Evolutionary conservation across 73 alveolate genomes (phyloP), one percentile per base, ranked within the genome.

Genomic region (Uronychia binucleata): DNA sequence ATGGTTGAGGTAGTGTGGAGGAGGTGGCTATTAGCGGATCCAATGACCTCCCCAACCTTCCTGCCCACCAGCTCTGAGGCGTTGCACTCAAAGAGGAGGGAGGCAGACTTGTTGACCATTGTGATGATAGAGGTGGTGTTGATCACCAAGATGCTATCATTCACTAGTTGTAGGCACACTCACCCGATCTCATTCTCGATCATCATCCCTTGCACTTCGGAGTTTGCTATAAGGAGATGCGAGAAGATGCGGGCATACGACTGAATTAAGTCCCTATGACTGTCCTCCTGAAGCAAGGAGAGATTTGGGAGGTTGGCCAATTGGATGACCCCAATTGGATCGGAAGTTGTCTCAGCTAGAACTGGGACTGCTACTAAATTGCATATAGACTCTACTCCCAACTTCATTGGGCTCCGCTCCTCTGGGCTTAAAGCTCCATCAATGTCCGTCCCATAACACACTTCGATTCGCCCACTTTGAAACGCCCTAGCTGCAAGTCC

Each of bases 61-160:
- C 32, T 35, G 1, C 81, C 81, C n/a, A 75, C 81, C 1, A 75
- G 25, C 58, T 26, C 28, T 5, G 35, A 58, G 30, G 81, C 28
- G 1, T 75, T 32, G 19, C 25, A 25, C 58, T 58, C 81, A 75
- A 75, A 27, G 59, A 75, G 1, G 27, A 75, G 1, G 32, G 81
- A 28, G n/a, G 81, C 8, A 19, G 90, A 74, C 34, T 76, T 74
- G 34, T 88, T 88, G 0, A 88, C 60, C 60, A 81, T 88, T 14
- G 90, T 81, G 19, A 88, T 80, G 14, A 58, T 31, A 1, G 77
- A 79, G 0, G 84, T 46, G 1, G 90, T 57, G 74, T 81, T 88
- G 0, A 88, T 32, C 11, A 81, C 78, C 5, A 88, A 13, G 0
- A 81, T 82, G 19, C 94, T 81, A 59, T 88, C 94, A 57, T 88